Evolutionary conservation across 2,329 filamentous ascomycete species (phyloP), one percentile per base, ranked within the genome.

Genomic region (Rutstroemia sp.): DNA sequence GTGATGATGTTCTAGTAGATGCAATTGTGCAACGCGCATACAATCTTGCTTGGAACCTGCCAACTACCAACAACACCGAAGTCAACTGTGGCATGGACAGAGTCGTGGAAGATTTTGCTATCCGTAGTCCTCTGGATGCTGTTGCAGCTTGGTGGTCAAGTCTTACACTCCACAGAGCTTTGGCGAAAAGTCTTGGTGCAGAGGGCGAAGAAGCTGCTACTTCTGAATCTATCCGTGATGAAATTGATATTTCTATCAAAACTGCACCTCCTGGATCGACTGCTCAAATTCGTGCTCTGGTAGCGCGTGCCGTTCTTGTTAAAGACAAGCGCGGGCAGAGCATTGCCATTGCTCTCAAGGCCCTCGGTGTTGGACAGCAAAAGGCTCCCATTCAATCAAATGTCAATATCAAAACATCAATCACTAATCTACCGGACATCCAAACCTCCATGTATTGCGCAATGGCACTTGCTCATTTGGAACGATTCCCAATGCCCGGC

Each of bases 81-180:
- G 75, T 78, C 21, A 86, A 89, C 61, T 83, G 86, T 52, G 83
- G 88, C 49, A 87, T 95, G 78, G 88, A 95, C 67, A 79, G 82
- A 5, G 90, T 96, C 1, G 88, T 94, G 3, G 88, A 94, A 58
- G 92, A 96, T 66, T 82, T 83, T 52, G 86, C 90, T 2, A 88
- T 96, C 59, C 83, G 88, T 52, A 94, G 90, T 18, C 90, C 92
- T 0, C 81, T 96, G 62, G 92, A 96, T 71, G 91, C 90, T 12
- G 82, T 96, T 52, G 90, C 92, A 6, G 90, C 92, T 2, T 96
- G 92, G 92, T 94, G 86, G 76, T 95, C 92, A 0, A 90, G 83
- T 61, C 78, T 86, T 55, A 77, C 82, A 12, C 74, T 96, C 39
- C 88, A 91, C 65, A 79, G 80, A 57, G 84, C 83, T 2, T 78